Evolutionary conservation across 257 asterid genomes (phyloP), one percentile per base, ranked within the genome.

Genomic region (Lycium ferocissimum): DNA sequence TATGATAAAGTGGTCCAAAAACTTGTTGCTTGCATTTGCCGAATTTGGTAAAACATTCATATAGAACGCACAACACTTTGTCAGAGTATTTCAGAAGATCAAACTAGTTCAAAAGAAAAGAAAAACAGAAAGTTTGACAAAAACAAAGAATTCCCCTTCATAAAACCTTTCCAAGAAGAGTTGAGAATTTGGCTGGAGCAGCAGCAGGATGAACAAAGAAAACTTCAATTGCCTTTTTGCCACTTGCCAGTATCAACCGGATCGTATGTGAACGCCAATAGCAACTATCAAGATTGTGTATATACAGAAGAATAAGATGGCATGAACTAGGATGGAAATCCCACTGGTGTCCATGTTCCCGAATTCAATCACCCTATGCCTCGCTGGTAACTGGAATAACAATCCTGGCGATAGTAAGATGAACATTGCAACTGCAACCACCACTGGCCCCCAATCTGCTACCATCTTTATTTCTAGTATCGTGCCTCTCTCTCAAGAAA

Each of bases 311-410:
- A 87, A 95, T 82, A 95, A 66, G 81, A 95, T 72, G 10, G 98
- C 97, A 84, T 95, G 98, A 65, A 95, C 93, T 56, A 93, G 90
- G 78, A 94, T 94, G 12, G 99, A 90, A 84, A 94, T 92, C 69
- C 98, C 98, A 61, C 98, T 95, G 0, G 99, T 95, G 80, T 94
- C 93, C 98, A 95, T 93, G 95, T 94, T 95, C 7, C 99, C 98
- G 57, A 94, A 94, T 62, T 94, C 98, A 4, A 95, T 87, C 38
- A 93, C 92, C 84, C 95, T 91, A 4, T 95, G 81, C 89, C 96
- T 93, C 26, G 98, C 98, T 43, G 98, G 98, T 17, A 94, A 61
- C 88, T 94, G 99, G 91, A 96, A 94, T 7, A 96, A 92, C 85
- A 96, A 86, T 73, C 98, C 98, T 14, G 99, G 99, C 9, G 98